phyloP scores from a whole-genome alignment of 176 grass and related monocot species.

The Dactylis glomerata region DNA sequence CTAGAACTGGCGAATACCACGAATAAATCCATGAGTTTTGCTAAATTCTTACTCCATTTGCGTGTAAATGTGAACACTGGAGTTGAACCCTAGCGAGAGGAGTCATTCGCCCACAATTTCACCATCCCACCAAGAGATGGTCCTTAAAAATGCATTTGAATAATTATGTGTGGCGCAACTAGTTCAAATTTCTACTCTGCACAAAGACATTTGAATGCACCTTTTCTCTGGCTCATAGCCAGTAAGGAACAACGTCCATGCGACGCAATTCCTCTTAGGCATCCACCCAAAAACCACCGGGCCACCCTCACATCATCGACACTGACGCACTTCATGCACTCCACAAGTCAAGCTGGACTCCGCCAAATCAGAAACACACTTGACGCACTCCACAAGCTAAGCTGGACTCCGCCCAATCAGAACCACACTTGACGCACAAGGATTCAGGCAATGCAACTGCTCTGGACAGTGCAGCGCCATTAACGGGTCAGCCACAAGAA shows the following conservation, averaged over 20 bases:
- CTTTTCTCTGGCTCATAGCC: neutral
- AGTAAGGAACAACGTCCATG: conserved; percentile 34
- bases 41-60: neutral
- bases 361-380: conserved; percentile 1
- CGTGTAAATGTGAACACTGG: neutral
- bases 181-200: neutral
- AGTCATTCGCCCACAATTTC: neutral
- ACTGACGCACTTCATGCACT: conserved; percentile 43
- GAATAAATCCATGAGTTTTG: too few species aligned
- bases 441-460: conserved; percentile 42
- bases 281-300: conserved; percentile 26
- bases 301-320: neutral
- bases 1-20: too few species aligned
- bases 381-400: too few species aligned
- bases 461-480: neutral
- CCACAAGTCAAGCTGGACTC: conserved; percentile 30
- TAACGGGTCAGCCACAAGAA: conserved; percentile 10
- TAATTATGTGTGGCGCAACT: neutral
- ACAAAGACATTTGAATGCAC: neutral
- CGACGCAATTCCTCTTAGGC: conserved; percentile 33
- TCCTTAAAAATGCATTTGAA: neutral
- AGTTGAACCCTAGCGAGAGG: neutral
- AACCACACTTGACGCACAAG: conserved; percentile 29
- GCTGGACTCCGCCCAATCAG: conserved; percentile 4
- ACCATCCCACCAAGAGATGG: neutral